Evolutionary conservation across 805 yeast species (phyloP), one percentile per base, ranked within the genome.

Genomic region (Kodamaea kakaduensis): DNA sequence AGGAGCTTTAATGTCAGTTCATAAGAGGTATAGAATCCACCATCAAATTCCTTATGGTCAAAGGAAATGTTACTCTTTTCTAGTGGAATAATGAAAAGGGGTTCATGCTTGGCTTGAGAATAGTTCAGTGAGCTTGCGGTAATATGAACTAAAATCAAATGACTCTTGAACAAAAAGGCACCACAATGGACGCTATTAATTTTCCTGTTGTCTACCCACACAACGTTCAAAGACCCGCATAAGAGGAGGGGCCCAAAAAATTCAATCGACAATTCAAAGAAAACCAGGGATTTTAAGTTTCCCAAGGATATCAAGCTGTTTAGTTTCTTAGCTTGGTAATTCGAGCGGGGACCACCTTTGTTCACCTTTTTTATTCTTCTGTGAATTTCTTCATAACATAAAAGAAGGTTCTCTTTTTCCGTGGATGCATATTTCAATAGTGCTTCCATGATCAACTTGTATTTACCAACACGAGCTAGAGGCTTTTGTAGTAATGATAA

Each of bases 401-500:
- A n/a, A n/a, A n/a, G n/a, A n/a, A n/a, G n/a, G n/a, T n/a, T n/a
- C n/a, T n/a, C n/a, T n/a, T n/a, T n/a, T n/a, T n/a, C n/a, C n/a
- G n/a, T n/a, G n/a, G n/a, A 7, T 19, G 22, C 22, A 6, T 6
- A 37, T 8, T 31, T 35, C 1, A 10, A 17, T 18, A 35, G 17
- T 9, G 31, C 22, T 2, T 24, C 21, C 9, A 22, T 14, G n/a
- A 77, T 62, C 22, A 77, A 54, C 36, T 67, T 62, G 47, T 77
- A 77, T 43, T 75, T 73, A 3, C 69, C 52, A 6, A 73, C 57
- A 42, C 83, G 52, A 25, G 69, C 53, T 8, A 75, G 59, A 3
- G 84, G 83, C 51, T 66, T 68, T 45, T 75, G 78, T 18, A 74
- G 52, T 42, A 78, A 59, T 0, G 82, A 76, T 20, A 52, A 46